Conservation (phyloP, 139 green algal species). For the Chlorella sp. region DNA sequence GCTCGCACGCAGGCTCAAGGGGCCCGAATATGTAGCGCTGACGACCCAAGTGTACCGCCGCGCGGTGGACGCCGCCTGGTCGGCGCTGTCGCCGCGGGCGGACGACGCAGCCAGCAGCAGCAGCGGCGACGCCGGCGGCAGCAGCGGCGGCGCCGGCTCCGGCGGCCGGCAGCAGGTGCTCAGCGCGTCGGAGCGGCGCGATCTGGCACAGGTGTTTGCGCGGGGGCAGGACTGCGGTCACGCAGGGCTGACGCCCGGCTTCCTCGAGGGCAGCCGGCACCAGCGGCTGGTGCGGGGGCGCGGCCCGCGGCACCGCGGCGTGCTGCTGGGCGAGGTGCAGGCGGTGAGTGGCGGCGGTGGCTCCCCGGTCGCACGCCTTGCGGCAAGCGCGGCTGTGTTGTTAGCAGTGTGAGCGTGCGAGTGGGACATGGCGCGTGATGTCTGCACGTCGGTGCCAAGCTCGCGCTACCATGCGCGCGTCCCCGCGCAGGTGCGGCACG, state of each 20-base stretch:
- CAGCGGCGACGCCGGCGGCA: conserved; percentile 3
- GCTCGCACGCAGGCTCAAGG: conserved; percentile 76
- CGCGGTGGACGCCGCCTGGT: conserved; percentile 80
- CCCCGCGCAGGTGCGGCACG: conserved; percentile 29
- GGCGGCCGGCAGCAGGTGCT: conserved; percentile 9
- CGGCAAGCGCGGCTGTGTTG: too few species aligned
- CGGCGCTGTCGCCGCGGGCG: conserved; percentile 24
- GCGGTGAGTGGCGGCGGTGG: not conserved
- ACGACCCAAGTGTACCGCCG: conserved; percentile 62
- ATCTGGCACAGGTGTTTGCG: conserved; percentile 77
- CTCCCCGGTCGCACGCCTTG: too few species aligned
- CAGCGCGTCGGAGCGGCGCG: conserved; percentile 34
- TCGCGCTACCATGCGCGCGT: too few species aligned
- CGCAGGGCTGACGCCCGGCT: conserved; percentile 73
- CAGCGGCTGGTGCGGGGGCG: conserved; percentile 77
- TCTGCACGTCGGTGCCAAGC: too few species aligned
- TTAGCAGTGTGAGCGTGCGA: too few species aligned
- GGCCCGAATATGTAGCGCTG: conserved; percentile 84
- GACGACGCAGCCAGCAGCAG: not conserved
- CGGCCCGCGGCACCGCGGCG: conserved; percentile 69
- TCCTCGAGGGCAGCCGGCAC: conserved; percentile 74
- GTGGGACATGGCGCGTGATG: too few species aligned
- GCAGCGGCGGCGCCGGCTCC: not conserved
- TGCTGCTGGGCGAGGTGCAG: conserved; percentile 52
- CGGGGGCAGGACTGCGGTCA: conserved; percentile 77